Evolutionary conservation across 2,329 filamentous ascomycete species (phyloP).

Genomic region (Aspergillus pseudotamarii): DNA sequence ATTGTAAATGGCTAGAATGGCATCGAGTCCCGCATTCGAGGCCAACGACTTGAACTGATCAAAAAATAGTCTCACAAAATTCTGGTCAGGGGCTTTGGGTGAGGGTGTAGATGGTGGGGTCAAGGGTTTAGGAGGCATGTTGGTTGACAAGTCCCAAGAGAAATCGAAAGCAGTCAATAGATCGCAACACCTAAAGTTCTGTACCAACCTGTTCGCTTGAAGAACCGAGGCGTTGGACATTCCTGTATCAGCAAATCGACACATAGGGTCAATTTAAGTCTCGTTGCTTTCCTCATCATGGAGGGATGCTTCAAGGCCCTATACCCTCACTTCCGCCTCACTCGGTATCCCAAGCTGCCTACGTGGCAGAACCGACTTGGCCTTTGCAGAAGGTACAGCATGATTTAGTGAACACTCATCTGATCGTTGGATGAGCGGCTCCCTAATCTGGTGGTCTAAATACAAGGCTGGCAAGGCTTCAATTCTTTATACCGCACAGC

Average conservation of each 20-base stretch:
- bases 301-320: no score
- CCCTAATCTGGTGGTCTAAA: not conserved
- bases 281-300: not conserved
- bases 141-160: not conserved
- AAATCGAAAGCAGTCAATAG: not conserved
- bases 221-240: no score
- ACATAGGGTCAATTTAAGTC: not conserved
- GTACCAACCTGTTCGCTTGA: no score
- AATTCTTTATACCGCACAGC: not conserved
- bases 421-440: not conserved
- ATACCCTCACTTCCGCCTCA: not conserved
- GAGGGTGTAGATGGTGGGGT: not conserved
- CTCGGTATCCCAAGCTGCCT: not conserved
- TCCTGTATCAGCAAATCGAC: no score
- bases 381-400: not conserved
- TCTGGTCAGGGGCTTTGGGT: not conserved
- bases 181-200: not conserved
- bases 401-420: not conserved
- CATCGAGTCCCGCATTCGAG: not conserved
- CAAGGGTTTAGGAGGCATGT: not conserved
- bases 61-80: not conserved
- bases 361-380: not conserved
- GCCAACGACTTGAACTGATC: not conserved
- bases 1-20: not conserved
- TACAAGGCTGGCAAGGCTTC: not conserved